phyloP scores from a whole-genome alignment of 1,284 basidiomycete species.

The Irpex sp. region DNA sequence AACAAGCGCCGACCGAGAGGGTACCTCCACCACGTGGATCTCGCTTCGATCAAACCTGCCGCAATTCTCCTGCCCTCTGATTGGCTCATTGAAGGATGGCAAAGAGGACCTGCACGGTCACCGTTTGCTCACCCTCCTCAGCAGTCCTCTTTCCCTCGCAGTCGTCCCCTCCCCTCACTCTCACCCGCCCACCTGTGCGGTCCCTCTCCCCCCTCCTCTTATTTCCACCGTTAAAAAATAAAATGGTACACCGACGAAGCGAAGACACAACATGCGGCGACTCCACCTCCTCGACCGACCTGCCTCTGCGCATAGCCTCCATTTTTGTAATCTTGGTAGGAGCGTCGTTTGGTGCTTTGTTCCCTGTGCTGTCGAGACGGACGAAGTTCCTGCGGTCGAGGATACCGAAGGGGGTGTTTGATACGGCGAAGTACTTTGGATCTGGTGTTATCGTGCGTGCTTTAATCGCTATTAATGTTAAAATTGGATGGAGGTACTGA shows the following conservation, averaged over 20 bases:
- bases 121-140: neutral
- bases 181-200: neutral
- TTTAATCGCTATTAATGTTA: neutral
- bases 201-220: neutral
- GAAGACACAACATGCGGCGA: neutral
- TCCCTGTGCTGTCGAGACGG: constrained; percentile 76
- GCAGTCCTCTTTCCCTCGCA: neutral
- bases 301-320: constrained; percentile 68
- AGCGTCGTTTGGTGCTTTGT: constrained; percentile 70
- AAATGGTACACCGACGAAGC: neutral
- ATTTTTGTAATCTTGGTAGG: constrained; percentile 85
- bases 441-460: constrained; percentile 85
- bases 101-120: constrained; percentile 1
- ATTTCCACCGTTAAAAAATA: neutral
- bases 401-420: constrained; percentile 66
- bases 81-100: neutral
- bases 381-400: constrained; percentile 42
- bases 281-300: neutral
- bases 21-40: neutral
- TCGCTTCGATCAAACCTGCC: neutral
- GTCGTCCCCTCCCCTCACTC: neutral
- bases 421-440: constrained; percentile 95
- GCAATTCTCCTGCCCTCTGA: neutral
- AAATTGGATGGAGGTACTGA: constrained; percentile 6
- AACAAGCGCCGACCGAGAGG: neutral